Evolutionary conservation across 164 flowering plant genomes (phyloP).

Genomic region (Euptelea pleiosperma): DNA sequence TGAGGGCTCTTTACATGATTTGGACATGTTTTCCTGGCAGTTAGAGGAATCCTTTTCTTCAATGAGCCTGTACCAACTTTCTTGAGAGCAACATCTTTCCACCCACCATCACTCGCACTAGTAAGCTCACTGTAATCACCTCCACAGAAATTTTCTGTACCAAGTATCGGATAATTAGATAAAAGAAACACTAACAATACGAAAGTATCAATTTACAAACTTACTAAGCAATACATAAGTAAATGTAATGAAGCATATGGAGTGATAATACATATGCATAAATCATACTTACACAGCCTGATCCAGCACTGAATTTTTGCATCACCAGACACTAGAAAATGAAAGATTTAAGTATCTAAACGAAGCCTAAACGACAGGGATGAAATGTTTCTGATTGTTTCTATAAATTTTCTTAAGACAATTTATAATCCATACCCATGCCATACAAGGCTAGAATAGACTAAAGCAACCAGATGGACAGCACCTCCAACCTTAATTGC

Average conservation of each 20-base stretch:
- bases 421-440: background rate
- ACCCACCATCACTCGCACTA: conserved; percentile 43
- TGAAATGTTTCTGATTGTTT: background rate
- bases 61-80: conserved; percentile 26
- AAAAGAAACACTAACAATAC: background rate
- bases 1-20: conserved; percentile 30
- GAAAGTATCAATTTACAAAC: background rate
- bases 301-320: background rate
- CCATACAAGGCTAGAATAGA: background rate
- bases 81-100: conserved; percentile 36
- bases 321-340: background rate
- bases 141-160: conserved; percentile 55
- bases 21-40: conserved; percentile 40
- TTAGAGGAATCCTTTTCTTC: conserved; percentile 48
- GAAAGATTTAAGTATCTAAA: too few relatives aligned
- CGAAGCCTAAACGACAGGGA: background rate
- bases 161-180: conserved; percentile 1
- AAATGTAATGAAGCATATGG: too few relatives aligned
- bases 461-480: too few relatives aligned
- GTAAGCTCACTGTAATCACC: conserved; percentile 49
- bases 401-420: background rate
- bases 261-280: background rate
- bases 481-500: too few relatives aligned
- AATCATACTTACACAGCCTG: too few relatives aligned
- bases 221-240: background rate